phyloP scores from a whole-genome alignment of 176 grass and related monocot genomes.

The Triticum monococcum region DNA sequence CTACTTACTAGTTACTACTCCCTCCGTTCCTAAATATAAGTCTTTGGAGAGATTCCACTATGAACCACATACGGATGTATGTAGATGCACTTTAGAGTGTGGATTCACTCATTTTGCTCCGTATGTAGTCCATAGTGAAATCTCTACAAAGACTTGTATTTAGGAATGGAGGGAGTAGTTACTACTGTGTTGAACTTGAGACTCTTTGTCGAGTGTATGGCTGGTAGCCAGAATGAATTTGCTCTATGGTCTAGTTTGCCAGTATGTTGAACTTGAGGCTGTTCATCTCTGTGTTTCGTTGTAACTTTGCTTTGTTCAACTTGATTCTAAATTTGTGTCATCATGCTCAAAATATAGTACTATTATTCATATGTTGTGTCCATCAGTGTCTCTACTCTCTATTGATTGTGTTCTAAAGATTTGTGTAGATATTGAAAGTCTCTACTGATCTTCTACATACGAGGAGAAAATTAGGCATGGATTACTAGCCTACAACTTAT shows the following conservation, averaged over 20 bases:
- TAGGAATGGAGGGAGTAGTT: not conserved
- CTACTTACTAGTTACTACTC: not conserved
- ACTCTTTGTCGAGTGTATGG: not conserved
- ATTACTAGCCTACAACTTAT: not conserved
- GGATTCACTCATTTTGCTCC: too few relatives aligned
- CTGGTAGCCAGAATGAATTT: not conserved
- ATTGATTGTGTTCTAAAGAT: not conserved
- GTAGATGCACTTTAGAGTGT: too few relatives aligned
- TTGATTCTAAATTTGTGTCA: not conserved
- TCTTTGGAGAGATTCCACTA: too few relatives aligned
- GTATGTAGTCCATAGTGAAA: too few relatives aligned
- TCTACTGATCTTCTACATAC: not conserved
- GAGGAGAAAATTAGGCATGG: not conserved
- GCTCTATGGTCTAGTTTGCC: not conserved
- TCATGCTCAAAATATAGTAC: not conserved
- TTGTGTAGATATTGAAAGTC: not conserved
- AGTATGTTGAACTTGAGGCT: not conserved
- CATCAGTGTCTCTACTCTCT: not conserved
- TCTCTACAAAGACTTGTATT: too few relatives aligned
- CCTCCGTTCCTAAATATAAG: too few relatives aligned
- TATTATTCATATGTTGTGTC: not conserved
- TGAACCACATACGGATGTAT: too few relatives aligned
- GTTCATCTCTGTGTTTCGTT: not conserved
- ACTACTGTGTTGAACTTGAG: not conserved
- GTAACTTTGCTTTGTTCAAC: not conserved